Percentiles rank a stretch among this genome's conserved stretches.
Conservation (phyloP, 192 early-diverging fungal species). For the Lobosporangium transversale region DNA sequence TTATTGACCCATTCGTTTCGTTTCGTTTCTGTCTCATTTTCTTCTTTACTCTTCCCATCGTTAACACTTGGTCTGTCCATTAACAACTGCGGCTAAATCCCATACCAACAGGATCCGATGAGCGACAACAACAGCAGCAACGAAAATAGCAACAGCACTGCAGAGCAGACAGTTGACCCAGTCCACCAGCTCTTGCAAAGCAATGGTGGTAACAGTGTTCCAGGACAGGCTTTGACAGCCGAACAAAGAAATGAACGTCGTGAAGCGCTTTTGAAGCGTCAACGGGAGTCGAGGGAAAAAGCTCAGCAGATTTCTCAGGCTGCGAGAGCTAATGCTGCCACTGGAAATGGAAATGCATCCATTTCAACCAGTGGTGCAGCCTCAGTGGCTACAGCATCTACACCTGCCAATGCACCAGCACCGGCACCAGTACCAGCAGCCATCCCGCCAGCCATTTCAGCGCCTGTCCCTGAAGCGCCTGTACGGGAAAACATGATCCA, state of each 20-base stretch:
- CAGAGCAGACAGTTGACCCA: constrained; percentile 10
- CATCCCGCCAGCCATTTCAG: not conserved
- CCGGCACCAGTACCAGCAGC: constrained; percentile 9
- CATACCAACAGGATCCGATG: constrained; percentile 4
- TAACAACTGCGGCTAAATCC: too few relatives aligned
- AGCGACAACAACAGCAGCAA: constrained; percentile 28
- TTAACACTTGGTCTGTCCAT: too few relatives aligned
- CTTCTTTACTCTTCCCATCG: not conserved
- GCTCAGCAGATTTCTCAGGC: constrained; percentile 40
- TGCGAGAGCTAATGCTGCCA: constrained; percentile 28
- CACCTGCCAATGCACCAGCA: not conserved
- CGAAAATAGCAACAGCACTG: constrained; percentile 1
- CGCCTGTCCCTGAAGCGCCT: constrained; percentile 30
- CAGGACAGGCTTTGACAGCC: constrained; percentile 35
- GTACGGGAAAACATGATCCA: constrained; percentile 64
- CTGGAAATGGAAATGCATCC: not conserved
- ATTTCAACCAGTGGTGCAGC: not conserved
- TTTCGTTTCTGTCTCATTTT: not conserved
- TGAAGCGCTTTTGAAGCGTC: constrained; percentile 39
- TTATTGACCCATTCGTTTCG: not conserved
- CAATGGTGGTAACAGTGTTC: not conserved
- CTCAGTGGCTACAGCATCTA: not conserved
- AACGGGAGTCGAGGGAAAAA: constrained; percentile 35
- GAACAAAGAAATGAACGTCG: constrained; percentile 48
- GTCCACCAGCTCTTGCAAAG: constrained; percentile 36